Conservation (phyloP, 257 asterid species). For the Agastache rugosa region DNA sequence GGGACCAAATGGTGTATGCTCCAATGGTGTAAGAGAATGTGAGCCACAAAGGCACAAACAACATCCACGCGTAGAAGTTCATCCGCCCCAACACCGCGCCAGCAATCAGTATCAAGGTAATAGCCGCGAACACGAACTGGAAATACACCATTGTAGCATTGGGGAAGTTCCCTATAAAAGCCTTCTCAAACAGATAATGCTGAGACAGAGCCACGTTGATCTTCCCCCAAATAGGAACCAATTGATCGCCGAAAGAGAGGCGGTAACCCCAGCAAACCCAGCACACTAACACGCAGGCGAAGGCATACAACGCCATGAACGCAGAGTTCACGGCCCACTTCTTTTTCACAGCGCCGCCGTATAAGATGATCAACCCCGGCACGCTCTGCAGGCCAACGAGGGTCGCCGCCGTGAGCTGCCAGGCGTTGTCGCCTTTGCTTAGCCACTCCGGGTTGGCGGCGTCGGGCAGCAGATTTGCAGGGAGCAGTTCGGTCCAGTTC, state of each 20-base stretch:
- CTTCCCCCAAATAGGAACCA: constrained; percentile 5
- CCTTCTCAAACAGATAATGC: constrained; percentile 4
- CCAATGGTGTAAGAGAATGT: constrained; percentile 14
- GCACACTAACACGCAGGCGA: constrained; percentile 17
- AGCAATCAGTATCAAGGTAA: constrained; percentile 64
- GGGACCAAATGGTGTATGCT: constrained; percentile 2
- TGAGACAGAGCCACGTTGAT: constrained; percentile 6
- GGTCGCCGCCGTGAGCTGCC: constrained; percentile 15
- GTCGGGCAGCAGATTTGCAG: not conserved
- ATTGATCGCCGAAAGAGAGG: constrained; percentile 6
- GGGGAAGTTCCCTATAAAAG: constrained; percentile 30
- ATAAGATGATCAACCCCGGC: constrained; percentile 13
- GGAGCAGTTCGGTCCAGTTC: constrained; percentile 11
- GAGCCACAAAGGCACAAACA: constrained; percentile 1
- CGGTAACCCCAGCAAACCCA: constrained; percentile 20
- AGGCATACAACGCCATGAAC: constrained; percentile 18
- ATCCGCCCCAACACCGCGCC: constrained; percentile 69
- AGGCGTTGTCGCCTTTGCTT: not conserved
- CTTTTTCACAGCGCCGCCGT: constrained; percentile 15
- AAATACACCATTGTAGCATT: constrained; percentile 70
- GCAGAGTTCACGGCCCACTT: constrained; percentile 21
- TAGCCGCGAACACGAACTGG: constrained; percentile 72
- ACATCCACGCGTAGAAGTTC: constrained; percentile 57
- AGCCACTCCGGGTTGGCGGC: constrained; percentile 10
- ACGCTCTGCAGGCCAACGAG: constrained; percentile 18